A percentile compares a stretch with the other conserved stretches of the same genome.
Evolutionary conservation across 257 asterid species (phyloP).

Genomic region (Echites panduratus): DNA sequence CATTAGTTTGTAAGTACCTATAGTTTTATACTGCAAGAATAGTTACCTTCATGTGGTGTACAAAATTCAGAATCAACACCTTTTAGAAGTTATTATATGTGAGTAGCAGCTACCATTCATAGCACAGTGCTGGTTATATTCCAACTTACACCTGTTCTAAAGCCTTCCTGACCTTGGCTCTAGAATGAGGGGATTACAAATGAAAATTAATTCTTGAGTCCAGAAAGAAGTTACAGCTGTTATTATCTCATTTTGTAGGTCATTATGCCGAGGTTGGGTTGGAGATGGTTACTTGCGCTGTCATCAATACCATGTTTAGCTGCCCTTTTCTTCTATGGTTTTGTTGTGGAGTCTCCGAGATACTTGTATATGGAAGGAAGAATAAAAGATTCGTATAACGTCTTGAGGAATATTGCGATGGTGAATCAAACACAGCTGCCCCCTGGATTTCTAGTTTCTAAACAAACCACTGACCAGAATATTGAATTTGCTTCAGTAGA

Average conservation of each 20-base stretch:
- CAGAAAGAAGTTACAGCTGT: not conserved
- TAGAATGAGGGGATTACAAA: not conserved
- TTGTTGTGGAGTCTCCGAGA: slow-evolving; percentile 66
- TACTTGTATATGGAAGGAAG: slow-evolving; percentile 44
- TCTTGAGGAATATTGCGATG: slow-evolving; percentile 45
- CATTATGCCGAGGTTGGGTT: slow-evolving; percentile 56
- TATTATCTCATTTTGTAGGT: slow-evolving; percentile 29
- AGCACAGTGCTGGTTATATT: not conserved
- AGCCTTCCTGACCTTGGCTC: not conserved
- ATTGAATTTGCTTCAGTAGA: slow-evolving; percentile 24
- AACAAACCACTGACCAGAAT: slow-evolving; percentile 21
- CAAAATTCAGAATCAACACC: not conserved
- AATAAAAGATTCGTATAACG: slow-evolving; percentile 39
- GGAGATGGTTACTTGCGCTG: slow-evolving; percentile 78
- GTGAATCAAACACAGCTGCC: slow-evolving; percentile 48
- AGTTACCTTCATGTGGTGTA: not conserved
- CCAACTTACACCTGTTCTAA: not conserved
- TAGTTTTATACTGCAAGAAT: not conserved
- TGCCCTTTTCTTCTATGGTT: slow-evolving; percentile 44
- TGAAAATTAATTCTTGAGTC: not conserved
- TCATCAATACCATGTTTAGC: slow-evolving; percentile 60
- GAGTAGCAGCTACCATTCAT: not conserved
- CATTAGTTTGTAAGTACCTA: not conserved
- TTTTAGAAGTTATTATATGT: not conserved
- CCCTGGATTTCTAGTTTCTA: slow-evolving; percentile 47